phyloP scores from a whole-genome alignment of 2,329 filamentous ascomycete genomes.

The Trichoderma aggressivum region DNA sequence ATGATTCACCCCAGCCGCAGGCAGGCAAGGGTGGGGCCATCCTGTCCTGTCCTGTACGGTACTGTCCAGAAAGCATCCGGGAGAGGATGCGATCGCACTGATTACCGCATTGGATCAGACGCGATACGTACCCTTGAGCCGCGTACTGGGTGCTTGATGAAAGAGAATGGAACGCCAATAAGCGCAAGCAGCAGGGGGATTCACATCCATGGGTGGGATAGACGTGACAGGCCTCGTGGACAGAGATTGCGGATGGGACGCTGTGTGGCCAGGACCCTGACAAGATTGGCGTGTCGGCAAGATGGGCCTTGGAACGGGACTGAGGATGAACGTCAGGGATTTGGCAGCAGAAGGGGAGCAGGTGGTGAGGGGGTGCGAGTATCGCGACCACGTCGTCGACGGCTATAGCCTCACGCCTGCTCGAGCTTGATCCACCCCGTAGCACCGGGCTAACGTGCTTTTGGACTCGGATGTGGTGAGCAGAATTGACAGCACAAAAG shows the following conservation, averaged over 20 bases:
- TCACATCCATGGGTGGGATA: constrained; percentile 1
- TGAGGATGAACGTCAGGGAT: constrained; percentile 19
- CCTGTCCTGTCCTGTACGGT: background rate
- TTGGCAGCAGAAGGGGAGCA: background rate
- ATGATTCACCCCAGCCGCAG: background rate
- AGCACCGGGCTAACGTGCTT: background rate
- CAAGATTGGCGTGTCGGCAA: constrained; percentile 21
- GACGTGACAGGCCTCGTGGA: constrained; percentile 18
- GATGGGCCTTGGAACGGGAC: constrained; percentile 17
- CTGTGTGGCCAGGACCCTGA: constrained; percentile 17
- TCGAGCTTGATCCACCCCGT: background rate
- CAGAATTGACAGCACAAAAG: constrained; percentile 1
- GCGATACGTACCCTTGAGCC: constrained; percentile 14
- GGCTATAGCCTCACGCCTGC: background rate
- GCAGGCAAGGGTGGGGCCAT: background rate
- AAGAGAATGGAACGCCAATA: constrained; percentile 9
- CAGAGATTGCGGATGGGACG: constrained; percentile 20
- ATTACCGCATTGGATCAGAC: constrained; percentile 20
- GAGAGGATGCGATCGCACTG: constrained; percentile 14
- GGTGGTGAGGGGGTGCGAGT: constrained; percentile 5
- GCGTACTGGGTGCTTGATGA: background rate
- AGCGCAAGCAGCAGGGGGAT: background rate
- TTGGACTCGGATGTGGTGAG: background rate
- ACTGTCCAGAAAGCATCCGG: background rate
- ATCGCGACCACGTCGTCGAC: constrained; percentile 5